phyloP scores from a whole-genome alignment of 2,329 filamentous ascomycete genomes.

The Dendrostoma leiphaemia region DNA sequence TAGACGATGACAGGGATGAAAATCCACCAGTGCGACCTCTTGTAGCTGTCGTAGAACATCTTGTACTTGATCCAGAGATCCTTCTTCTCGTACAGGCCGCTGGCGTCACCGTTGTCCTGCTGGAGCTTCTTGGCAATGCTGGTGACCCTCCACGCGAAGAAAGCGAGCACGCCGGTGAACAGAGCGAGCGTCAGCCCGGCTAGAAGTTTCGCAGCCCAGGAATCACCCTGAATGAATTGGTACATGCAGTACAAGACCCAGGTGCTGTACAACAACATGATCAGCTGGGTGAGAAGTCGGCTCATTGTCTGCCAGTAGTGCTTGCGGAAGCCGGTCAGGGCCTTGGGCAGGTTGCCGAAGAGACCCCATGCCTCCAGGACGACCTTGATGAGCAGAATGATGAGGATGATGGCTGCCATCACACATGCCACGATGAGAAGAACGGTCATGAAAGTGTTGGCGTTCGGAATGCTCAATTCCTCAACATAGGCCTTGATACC shows the following conservation, averaged over 20 bases:
- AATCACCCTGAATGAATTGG: slow-evolving; percentile 91
- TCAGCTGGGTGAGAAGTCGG: slow-evolving; percentile 84
- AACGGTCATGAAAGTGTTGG: slow-evolving; percentile 95
- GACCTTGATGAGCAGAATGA: slow-evolving; percentile 86
- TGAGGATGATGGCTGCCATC: slow-evolving; percentile 77
- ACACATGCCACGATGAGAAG: slow-evolving; percentile 85
- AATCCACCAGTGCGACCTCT: slow-evolving; percentile 94
- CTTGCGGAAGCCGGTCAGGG: slow-evolving; percentile 80
- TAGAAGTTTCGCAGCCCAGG: slow-evolving; percentile 84
- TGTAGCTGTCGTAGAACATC: slow-evolving; percentile 95
- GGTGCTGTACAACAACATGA: slow-evolving; percentile 87
- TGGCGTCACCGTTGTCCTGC: slow-evolving; percentile 69
- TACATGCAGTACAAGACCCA: slow-evolving; percentile 97
- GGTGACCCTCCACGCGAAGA: slow-evolving; percentile 85
- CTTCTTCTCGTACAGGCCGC: slow-evolving; percentile 82
- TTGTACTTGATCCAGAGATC: slow-evolving; percentile 93
- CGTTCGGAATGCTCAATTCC: slow-evolving; percentile 77
- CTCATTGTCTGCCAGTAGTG: slow-evolving; percentile 95
- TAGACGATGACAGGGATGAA: slow-evolving; percentile 89
- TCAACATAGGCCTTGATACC: slow-evolving; percentile 84
- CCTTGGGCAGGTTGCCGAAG: slow-evolving; percentile 81
- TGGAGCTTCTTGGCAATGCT: slow-evolving; percentile 71
- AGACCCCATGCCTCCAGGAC: slow-evolving; percentile 88
- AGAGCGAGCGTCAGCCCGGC: slow-evolving; percentile 77
- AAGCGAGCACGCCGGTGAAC: slow-evolving; percentile 78